Base-by-base conservation (phyloP, 768 basidiomycete genomes). In the Podaxis sp. region DNA sequence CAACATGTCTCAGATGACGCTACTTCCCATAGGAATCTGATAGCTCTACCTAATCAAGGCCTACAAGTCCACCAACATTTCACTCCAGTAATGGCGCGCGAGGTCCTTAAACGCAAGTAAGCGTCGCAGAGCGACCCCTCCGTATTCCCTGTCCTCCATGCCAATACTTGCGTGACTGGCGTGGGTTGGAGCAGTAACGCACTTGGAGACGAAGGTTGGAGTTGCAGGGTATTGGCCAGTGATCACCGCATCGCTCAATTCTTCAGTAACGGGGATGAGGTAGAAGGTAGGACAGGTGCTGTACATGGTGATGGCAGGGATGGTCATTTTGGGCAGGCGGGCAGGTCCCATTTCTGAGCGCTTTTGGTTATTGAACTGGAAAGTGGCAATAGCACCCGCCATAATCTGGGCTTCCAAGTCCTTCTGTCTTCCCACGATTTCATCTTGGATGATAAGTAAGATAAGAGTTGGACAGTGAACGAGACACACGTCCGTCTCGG, bases 261-360 rank as follows among this genome's bases (percentile, higher is more conserved):
- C 70, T 61, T 64, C 55, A 28, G 73, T 79, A 61, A 79, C 71
- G 6, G 71, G 71, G 26, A 78, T 67, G n/a, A 74, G 63, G 62
- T 77, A 77, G 66, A 78, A 78, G 22, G 67, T 69, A 33, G 76
- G 77, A 17, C 48, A 65, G 36, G 75, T 76, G 40, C 76, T 71
- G 13, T 63, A 37, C 74, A 80, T 75, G 26, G 66, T 70, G 65
- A 80, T 75, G 59, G 69, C 71, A 38, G 76, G 73, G 37, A 77
- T 73, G 24, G 66, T 71, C 73, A 73, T 75, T 44, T 57, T 40
- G 17, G 67, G 62, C 10, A 76, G 70, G 38, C 40, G 20, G 36
- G 56, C 22, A 30, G 56, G 51, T 56, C 72, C 71, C 7, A 33
- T 59, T 40, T 22, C 62, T 56, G 50, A 60, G 28, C 71, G 70